Conservation (phyloP, 2,329 filamentous ascomycete species). For the Colletotrichum ledebouriae region DNA sequence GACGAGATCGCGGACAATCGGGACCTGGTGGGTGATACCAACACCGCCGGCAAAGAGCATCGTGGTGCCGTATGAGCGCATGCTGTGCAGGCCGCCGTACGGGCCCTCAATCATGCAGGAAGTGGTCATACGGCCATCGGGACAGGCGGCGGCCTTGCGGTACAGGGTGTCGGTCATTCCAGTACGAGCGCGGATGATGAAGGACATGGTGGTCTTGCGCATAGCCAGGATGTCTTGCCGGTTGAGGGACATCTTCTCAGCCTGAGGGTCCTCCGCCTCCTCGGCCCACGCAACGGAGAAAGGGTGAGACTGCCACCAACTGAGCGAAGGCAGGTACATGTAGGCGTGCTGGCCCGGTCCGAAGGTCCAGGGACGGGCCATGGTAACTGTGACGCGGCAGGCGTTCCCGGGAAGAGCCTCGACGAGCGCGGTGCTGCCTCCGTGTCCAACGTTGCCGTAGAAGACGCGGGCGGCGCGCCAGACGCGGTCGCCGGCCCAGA, state of each 20-base stretch:
- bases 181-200: slow-evolving; percentile 79
- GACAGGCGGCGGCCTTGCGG: slow-evolving; percentile 73
- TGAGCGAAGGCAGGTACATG: slow-evolving; percentile 80
- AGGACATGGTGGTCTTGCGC: slow-evolving; percentile 76
- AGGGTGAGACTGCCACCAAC: slow-evolving; percentile 81
- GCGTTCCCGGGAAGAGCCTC: slow-evolving; percentile 84
- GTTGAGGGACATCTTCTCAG: slow-evolving; percentile 71
- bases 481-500: slow-evolving; percentile 76
- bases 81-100: slow-evolving; percentile 78
- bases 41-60: slow-evolving; percentile 86
- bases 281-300: slow-evolving; percentile 86
- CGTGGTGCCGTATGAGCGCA: slow-evolving; percentile 82
- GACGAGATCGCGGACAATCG: slow-evolving; percentile 80
- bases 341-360: slow-evolving; percentile 83
- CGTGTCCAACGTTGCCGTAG: slow-evolving; percentile 75
- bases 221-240: slow-evolving; percentile 70
- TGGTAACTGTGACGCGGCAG: slow-evolving; percentile 77
- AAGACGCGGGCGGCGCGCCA: slow-evolving; percentile 71
- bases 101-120: slow-evolving; percentile 81
- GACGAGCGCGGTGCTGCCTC: slow-evolving; percentile 77
- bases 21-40: slow-evolving; percentile 84
- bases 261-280: slow-evolving; percentile 65
- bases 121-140: slow-evolving; percentile 72
- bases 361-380: slow-evolving; percentile 84
- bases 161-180: slow-evolving; percentile 80